Conservation (phyloP, 768 basidiomycete species). For the Dentipellis fragilis region DNA sequence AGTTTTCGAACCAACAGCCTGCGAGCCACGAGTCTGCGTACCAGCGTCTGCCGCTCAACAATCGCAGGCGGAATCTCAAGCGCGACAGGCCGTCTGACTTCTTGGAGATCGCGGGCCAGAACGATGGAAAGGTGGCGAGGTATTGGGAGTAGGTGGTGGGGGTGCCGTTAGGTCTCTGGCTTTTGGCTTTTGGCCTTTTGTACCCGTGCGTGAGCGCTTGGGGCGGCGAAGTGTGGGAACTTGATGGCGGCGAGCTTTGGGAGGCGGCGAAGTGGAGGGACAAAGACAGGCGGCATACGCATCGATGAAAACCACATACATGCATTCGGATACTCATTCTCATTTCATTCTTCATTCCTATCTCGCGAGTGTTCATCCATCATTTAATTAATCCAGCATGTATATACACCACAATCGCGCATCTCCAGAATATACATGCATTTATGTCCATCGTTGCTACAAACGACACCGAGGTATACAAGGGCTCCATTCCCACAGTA, state of each 20-base stretch:
- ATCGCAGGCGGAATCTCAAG: conserved; percentile 67
- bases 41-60: conserved; percentile 75
- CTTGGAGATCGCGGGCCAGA: conserved; percentile 46
- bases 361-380: too few relatives aligned
- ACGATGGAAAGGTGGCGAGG: conserved; percentile 52
- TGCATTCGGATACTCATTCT: background rate
- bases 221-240: too few relatives aligned
- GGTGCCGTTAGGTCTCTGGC: background rate
- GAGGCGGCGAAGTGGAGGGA: background rate
- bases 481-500: background rate
- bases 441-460: too few relatives aligned
- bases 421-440: background rate
- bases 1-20: conserved; percentile 52
- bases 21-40: conserved; percentile 76
- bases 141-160: conserved; percentile 56
- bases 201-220: too few relatives aligned
- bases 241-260: too few relatives aligned
- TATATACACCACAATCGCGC: background rate
- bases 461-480: background rate
- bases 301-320: background rate
- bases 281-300: background rate
- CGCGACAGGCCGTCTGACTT: conserved; percentile 81
- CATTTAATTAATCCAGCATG: background rate
- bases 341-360: too few relatives aligned
- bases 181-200: background rate